These are phyloP conservation scores for Ajuga reptans DNA, from an alignment of 305 asterid genomes.

Conservation along the genomic window DNA sequence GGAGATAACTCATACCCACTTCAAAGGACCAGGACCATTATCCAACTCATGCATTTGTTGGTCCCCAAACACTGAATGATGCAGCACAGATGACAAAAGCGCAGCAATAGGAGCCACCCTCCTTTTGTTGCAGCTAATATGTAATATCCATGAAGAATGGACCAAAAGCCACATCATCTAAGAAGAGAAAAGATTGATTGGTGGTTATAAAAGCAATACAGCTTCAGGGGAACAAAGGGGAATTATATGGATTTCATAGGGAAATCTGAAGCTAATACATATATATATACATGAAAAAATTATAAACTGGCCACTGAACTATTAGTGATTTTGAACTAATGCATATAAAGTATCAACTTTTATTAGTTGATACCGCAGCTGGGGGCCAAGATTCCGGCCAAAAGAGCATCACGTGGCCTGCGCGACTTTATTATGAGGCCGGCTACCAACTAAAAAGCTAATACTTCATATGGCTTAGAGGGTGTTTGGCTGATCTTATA, in stretches of 20 bases:
- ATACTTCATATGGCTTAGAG: no score
- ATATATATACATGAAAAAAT: neutral
- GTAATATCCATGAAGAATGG: conserved; percentile 85
- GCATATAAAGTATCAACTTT: no score
- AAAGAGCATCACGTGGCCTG: no score
- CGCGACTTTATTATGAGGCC: no score
- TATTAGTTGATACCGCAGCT: no score
- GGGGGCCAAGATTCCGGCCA: no score
- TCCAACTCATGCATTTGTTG: conserved; percentile 63
- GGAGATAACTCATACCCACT: conserved; percentile 54
- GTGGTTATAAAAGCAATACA: conserved; percentile 8
- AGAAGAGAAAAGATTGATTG: conserved; percentile 18
- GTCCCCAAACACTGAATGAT: conserved; percentile 64
- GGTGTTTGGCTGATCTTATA: no score
- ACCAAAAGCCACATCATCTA: conserved; percentile 96
- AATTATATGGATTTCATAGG: neutral
- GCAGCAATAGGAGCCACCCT: conserved; percentile 98
- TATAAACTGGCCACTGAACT: no score
- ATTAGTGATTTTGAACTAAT: no score
- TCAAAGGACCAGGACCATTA: conserved; percentile 72
- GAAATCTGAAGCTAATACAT: conserved; percentile 1
- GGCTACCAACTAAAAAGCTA: no score
- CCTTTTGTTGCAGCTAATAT: conserved; percentile 84
- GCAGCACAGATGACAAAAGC: conserved; percentile 81
- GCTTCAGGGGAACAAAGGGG: neutral